phyloP scores from a whole-genome alignment of 2,329 filamentous ascomycete species.

The Apiospora rasikravindrae region DNA sequence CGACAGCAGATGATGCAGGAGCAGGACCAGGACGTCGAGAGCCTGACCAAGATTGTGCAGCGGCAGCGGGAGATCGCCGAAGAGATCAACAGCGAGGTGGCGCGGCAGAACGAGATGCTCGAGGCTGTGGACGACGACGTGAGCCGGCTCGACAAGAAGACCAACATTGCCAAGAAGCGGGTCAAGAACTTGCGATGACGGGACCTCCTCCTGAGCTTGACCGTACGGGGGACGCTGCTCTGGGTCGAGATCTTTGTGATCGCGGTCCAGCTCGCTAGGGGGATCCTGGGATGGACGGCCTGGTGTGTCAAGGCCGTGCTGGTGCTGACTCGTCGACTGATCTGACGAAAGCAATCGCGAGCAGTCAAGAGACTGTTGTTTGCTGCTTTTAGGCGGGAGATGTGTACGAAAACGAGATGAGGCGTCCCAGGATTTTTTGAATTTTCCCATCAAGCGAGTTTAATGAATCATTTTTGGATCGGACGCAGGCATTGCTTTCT shows the following conservation, averaged over 20 bases:
- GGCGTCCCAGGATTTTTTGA: not conserved
- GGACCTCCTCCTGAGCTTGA: slow-evolving; percentile 24
- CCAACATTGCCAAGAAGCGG: slow-evolving; percentile 75
- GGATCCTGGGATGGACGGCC: slow-evolving; percentile 28
- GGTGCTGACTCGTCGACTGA: slow-evolving; percentile 23
- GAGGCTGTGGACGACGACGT: slow-evolving; percentile 69
- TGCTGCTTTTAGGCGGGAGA: too few species aligned
- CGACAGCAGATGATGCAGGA: slow-evolving; percentile 76
- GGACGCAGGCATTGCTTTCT: not conserved
- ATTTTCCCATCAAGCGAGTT: not conserved
- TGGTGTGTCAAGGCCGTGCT: slow-evolving; percentile 30
- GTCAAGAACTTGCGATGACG: slow-evolving; percentile 46
- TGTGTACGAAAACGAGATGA: not conserved
- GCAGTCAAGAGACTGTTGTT: not conserved
- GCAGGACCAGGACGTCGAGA: slow-evolving; percentile 75
- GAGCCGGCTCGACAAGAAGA: slow-evolving; percentile 69
- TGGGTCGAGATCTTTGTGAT: slow-evolving; percentile 27
- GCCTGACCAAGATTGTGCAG: slow-evolving; percentile 70
- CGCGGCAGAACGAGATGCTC: slow-evolving; percentile 73
- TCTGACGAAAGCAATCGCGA: slow-evolving; percentile 2
- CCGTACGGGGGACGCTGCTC: slow-evolving; percentile 26
- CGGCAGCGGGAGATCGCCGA: slow-evolving; percentile 80
- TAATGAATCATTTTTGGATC: not conserved
- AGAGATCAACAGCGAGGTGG: slow-evolving; percentile 75
- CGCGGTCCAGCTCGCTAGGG: slow-evolving; percentile 26